Conservation (phyloP, 306 rosid species). For the Pterocarpus santalinus region DNA sequence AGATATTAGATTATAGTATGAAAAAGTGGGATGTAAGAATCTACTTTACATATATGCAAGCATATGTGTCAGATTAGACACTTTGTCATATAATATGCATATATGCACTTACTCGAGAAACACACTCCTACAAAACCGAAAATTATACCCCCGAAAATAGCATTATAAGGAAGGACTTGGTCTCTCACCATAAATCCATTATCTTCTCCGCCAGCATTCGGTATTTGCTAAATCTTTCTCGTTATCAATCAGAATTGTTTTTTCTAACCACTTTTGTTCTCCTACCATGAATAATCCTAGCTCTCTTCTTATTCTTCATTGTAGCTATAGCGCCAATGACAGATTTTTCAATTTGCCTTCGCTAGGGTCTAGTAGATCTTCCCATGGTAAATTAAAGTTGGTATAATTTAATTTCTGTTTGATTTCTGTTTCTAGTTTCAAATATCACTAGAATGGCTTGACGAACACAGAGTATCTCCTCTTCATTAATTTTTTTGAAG, state of each 20-base stretch:
- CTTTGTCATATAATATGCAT: too few species aligned
- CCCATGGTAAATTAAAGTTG: background rate
- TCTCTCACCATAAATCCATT: constrained; percentile 53
- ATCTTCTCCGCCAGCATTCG: constrained; percentile 18
- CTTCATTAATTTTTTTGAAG: background rate
- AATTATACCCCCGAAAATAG: constrained; percentile 39
- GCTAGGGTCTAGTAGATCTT: constrained; percentile 1
- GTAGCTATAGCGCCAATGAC: background rate
- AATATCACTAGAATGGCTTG: background rate
- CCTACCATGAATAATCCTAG: background rate
- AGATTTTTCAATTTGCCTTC: background rate
- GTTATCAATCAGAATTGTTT: constrained; percentile 8
- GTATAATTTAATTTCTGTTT: background rate
- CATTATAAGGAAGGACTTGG: constrained; percentile 47
- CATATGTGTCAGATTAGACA: too few species aligned
- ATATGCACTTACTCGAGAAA: background rate
- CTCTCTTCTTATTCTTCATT: background rate
- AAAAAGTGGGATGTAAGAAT: too few species aligned
- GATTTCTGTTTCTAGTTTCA: background rate
- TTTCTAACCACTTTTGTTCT: constrained; percentile 9
- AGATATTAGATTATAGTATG: too few species aligned
- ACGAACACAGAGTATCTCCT: background rate
- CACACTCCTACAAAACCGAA: constrained; percentile 59
- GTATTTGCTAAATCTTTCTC: constrained; percentile 24
- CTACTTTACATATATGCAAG: too few species aligned